Evolutionary conservation across 1,284 basidiomycete genomes (phyloP).

Genomic region (Volvariella volvacea): DNA sequence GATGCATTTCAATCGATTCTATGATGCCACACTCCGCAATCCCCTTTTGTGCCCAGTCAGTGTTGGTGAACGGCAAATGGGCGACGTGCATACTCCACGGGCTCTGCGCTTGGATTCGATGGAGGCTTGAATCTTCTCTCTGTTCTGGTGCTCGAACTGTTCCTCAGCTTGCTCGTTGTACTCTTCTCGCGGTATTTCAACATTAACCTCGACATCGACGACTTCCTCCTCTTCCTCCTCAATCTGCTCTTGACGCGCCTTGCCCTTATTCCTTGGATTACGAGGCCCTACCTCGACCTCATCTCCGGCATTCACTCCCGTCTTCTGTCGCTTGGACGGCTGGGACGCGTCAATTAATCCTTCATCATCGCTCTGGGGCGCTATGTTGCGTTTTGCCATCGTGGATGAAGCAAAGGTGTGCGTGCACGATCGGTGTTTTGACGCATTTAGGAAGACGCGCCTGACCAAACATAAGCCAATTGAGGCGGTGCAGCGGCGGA

Average conservation of each 20-base stretch:
- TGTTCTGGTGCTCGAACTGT: conserved; percentile 54
- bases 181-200: conserved; percentile 11
- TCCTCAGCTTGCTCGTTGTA: conserved; percentile 43
- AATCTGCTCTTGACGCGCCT: conserved; percentile 21
- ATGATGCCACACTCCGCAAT: conserved; percentile 85
- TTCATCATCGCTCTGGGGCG: conserved; percentile 22
- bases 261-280: conserved; percentile 20
- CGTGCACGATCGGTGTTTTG: too few species aligned
- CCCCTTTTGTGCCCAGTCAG: conserved; percentile 32
- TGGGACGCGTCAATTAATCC: neutral
- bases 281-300: conserved; percentile 4
- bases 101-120: conserved; percentile 46
- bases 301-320: neutral
- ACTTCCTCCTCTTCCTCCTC: conserved; percentile 28
- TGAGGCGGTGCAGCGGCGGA: too few species aligned
- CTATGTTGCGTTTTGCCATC: conserved; percentile 6
- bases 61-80: neutral
- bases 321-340: neutral
- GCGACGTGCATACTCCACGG: conserved; percentile 44
- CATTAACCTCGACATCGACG: conserved; percentile 20
- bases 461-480: too few species aligned
- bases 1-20: conserved; percentile 78
- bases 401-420: neutral
- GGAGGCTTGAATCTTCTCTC: conserved; percentile 45
- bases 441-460: too few species aligned